Conservation (phyloP, 2,329 filamentous ascomycete species). For the Pseudogymnoascus sp. region DNA sequence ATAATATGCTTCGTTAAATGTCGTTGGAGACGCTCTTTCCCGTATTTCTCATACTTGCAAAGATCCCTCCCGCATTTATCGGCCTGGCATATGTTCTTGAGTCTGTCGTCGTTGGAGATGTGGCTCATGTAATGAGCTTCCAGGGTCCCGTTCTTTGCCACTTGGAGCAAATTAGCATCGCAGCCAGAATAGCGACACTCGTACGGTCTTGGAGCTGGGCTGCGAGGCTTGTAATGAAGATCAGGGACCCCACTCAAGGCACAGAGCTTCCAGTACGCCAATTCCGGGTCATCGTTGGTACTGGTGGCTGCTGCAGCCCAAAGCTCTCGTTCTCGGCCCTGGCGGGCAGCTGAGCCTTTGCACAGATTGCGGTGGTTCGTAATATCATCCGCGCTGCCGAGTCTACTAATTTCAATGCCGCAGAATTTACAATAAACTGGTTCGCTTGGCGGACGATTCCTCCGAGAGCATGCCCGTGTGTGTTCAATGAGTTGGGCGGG, state of each 20-base stretch:
- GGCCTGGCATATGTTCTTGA: background rate
- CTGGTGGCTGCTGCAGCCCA: background rate
- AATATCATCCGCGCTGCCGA: conserved; percentile 1
- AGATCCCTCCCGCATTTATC: background rate
- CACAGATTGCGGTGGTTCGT: conserved; percentile 3
- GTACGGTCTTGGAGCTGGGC: background rate
- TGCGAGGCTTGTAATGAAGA: background rate
- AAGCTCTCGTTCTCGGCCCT: background rate
- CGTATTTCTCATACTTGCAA: background rate
- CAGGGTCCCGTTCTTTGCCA: background rate
- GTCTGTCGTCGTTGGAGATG: background rate
- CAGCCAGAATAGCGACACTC: background rate
- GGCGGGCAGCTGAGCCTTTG: background rate
- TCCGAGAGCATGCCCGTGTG: background rate
- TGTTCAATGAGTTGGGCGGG: conserved; percentile 1
- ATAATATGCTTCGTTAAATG: background rate
- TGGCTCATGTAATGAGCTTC: background rate
- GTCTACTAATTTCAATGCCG: background rate
- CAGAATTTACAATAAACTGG: background rate
- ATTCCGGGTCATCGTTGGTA: background rate
- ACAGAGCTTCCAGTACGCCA: conserved; percentile 2
- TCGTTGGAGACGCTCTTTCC: background rate
- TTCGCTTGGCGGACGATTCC: background rate
- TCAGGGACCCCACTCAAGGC: background rate
- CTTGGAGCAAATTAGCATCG: background rate